Percentiles rank a stretch among this genome's conserved stretches.
Conservation (phyloP, 768 basidiomycete species). For the Pisolithus tinctorius region DNA sequence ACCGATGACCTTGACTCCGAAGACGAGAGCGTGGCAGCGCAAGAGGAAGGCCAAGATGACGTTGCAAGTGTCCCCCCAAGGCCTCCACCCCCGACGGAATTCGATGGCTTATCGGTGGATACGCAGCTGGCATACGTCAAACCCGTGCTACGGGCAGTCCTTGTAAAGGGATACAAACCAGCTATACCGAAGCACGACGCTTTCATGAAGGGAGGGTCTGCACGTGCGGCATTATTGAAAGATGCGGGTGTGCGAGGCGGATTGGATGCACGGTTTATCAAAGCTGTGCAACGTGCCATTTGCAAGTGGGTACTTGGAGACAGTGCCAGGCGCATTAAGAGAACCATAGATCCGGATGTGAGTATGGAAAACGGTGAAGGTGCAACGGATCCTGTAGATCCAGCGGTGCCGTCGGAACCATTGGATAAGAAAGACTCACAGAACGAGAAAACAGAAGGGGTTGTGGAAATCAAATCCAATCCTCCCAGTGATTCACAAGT, state of each 20-base stretch:
- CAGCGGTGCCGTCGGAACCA: neutral
- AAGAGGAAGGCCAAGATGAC: slow-evolving; percentile 33
- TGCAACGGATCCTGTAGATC: neutral
- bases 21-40: slow-evolving; percentile 27
- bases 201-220: slow-evolving; percentile 55
- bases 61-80: slow-evolving; percentile 24
- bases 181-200: slow-evolving; percentile 39
- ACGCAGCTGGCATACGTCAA: slow-evolving; percentile 63
- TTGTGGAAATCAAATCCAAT: slow-evolving; percentile 3
- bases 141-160: slow-evolving; percentile 52
- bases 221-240: slow-evolving; percentile 30
- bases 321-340: slow-evolving; percentile 3
- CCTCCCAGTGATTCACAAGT: neutral
- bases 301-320: slow-evolving; percentile 22
- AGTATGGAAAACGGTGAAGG: neutral
- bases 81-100: slow-evolving; percentile 39
- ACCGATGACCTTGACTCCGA: slow-evolving; percentile 23
- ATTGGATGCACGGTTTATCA: slow-evolving; percentile 32
- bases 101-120: slow-evolving; percentile 42
- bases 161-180: slow-evolving; percentile 52
- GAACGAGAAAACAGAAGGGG: slow-evolving; percentile 15
- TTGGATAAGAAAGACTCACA: neutral
- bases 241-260: slow-evolving; percentile 31
- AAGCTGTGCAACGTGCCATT: slow-evolving; percentile 27
- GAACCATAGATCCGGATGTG: neutral